Evolutionary conservation across 1,284 basidiomycete genomes (phyloP), one percentile per base, ranked within the genome.

Genomic region (Cystobasidium slooffiae): DNA sequence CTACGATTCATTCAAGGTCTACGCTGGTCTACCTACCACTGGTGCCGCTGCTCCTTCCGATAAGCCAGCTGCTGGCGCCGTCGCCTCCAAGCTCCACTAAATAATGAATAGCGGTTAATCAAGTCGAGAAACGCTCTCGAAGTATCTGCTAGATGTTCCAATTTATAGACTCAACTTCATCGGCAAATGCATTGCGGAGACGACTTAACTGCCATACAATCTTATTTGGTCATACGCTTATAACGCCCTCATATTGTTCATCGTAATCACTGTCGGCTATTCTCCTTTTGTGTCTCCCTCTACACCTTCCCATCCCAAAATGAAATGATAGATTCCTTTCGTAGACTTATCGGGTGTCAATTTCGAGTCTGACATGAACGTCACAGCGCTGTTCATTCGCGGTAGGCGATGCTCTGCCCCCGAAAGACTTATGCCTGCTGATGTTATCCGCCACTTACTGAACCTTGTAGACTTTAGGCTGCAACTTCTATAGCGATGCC

Each of bases 1-100:
- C 62, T 81, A 80, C 77, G 80, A 73, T 59, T 72, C 37, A 6
- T 70, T 70, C 68, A 70, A 70, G 56, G 56, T 68, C 53, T 68
- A 68, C 66, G 53, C 55, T 5, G 52, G 69, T 65, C 63, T 66
- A 43, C 75, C 75, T 16, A 75, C 75, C n/a, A 75, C 75, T 22
- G 75, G 75, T 24, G 61, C 75, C 64, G 70, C 70, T 16, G 51
- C 67, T 20, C 56, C 74, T n/a, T 22, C 37, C n/a, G 72, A 46
- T 4, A 74, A 73, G 70, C 70, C 70, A 39, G 70, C 63, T 24
- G 70, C 62, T 39, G 70, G 70, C 31, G 61, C 59, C 63, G 37
- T 73, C 62, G 70, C 51, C 20, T 55, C 49, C 62, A 73, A 73
- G 70, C 70, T 73, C 52, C 63, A 65, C 43, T 73, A 73, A 73